Evolutionary conservation across 306 rosid species (phyloP), one percentile per base, ranked within the genome.

Genomic region (Trifolium fragiferum): DNA sequence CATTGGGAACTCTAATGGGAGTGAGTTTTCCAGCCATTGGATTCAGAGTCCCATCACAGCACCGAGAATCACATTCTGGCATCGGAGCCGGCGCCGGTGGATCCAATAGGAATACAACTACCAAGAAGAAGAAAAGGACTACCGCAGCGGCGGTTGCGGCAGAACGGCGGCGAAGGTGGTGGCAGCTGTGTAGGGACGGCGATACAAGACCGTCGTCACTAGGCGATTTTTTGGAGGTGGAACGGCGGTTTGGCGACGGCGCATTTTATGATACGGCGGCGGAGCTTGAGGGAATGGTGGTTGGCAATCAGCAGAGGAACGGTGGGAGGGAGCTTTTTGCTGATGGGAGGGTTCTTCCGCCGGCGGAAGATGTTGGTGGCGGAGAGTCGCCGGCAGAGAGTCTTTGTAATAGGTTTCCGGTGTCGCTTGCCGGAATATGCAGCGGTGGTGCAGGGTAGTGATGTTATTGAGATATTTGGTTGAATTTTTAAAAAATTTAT

Each of bases 1-100:
- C 96, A 15, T 59, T 94, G 49, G 99, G 99, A 16, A 88, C 99
- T 7, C 82, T 94, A 16, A 94, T 94, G 99, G 99, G 99, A 7
- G 96, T 94, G 49, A 94, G 89, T 76, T 94, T 90, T 78, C 97
- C 99, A 2, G 82, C 95, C 33, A 87, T 92, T 60, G 72, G 96
- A 15, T 92, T 92, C 90, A 82, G 97, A 77, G 93, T 86, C 0
- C 96, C 96, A 2, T 92, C 96, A 2, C 99, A 94, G 80, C 63
- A 78, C 76, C 86, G 87, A 2, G 96, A 89, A 0, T 76, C 84
- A 5, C 89, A 77, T 49, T 63, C 79, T 58, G 68, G 50, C 43
- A 18, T 66, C 53, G 73, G 49, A 2, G 62, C n/a, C 27, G 6
- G 19, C 71, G 35, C 70, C 65, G 51, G 25, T 9, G 30, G 70